Conservation (phyloP, 1,284 basidiomycete genomes). For the Polyporus tsugae region DNA sequence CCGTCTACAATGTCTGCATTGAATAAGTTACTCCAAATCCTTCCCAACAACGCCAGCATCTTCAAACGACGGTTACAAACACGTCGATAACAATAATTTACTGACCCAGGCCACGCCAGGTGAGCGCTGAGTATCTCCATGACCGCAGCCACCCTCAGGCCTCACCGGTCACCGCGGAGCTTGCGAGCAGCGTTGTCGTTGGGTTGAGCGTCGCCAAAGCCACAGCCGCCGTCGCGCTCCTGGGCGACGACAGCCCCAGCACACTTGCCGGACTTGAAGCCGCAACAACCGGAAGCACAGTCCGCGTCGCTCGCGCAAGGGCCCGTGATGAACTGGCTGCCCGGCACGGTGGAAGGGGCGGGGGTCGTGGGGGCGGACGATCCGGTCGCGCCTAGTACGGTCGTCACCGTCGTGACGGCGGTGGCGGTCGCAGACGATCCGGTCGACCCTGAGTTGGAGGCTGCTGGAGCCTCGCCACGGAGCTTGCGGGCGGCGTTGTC, state of each 20-base stretch:
- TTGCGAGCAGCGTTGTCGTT: slow-evolving; percentile 23
- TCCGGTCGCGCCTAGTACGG: background rate
- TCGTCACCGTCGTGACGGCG: background rate
- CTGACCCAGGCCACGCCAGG: background rate
- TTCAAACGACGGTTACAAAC: slow-evolving; percentile 4
- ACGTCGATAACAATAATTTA: background rate
- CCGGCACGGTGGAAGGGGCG: slow-evolving; percentile 10
- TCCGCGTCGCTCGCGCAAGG: slow-evolving; percentile 24
- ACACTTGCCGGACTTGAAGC: slow-evolving; percentile 26
- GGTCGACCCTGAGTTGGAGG: background rate
- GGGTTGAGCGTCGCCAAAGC: slow-evolving; percentile 23
- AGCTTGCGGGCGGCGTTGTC: slow-evolving; percentile 12
- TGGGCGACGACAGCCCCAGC: slow-evolving; percentile 26
- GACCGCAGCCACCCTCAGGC: background rate
- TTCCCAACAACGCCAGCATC: slow-evolving; percentile 21
- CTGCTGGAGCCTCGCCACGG: background rate
- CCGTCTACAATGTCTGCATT: slow-evolving; percentile 20
- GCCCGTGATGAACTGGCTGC: slow-evolving; percentile 26
- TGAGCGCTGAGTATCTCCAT: background rate
- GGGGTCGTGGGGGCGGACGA: slow-evolving; percentile 4
- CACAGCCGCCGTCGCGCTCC: slow-evolving; percentile 26
- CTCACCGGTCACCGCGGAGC: slow-evolving; percentile 16
- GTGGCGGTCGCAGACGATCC: too few species aligned
- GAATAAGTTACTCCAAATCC: slow-evolving; percentile 23
- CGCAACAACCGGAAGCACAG: slow-evolving; percentile 26